Evolutionary conservation across 176 grass and related monocot species (phyloP).

Genomic region (Oryza australiensis): DNA sequence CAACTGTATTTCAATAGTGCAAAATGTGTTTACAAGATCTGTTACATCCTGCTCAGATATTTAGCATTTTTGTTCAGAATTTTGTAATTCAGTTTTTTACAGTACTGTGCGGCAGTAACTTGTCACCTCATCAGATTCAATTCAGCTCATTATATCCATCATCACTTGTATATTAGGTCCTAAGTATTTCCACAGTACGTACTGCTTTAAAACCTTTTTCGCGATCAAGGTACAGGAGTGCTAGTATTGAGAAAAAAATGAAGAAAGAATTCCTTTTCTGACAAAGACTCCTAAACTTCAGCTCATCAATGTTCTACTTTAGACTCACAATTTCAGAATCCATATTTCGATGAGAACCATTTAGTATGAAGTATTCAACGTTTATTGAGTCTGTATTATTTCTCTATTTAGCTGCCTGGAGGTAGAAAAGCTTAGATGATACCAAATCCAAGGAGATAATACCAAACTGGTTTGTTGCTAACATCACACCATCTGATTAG

Average conservation of each 20-base stretch:
- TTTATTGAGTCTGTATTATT: not conserved
- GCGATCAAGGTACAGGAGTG: not conserved
- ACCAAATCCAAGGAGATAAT: constrained; percentile 23
- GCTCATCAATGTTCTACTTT: not conserved
- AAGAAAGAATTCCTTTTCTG: not conserved
- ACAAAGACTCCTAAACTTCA: not conserved
- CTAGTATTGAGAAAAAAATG: not conserved
- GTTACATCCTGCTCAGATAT: not conserved
- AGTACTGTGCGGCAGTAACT: not conserved
- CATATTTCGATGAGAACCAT: not conserved
- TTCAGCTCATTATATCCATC: not conserved
- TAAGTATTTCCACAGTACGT: not conserved
- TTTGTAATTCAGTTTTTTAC: constrained; percentile 4
- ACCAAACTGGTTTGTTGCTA: not conserved
- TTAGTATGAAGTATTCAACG: not conserved
- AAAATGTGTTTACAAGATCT: not conserved
- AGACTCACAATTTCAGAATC: not conserved
- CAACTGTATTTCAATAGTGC: not conserved
- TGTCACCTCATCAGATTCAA: not conserved
- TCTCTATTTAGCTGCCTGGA: not conserved
- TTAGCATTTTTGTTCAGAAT: constrained; percentile 6
- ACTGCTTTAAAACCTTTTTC: not conserved
- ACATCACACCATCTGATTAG: not conserved
- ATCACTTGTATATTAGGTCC: not conserved
- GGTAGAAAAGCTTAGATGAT: not conserved